Conservation (phyloP, 1,284 basidiomycete genomes). For the Cutaneotrichosporon cyanovorans region DNA sequence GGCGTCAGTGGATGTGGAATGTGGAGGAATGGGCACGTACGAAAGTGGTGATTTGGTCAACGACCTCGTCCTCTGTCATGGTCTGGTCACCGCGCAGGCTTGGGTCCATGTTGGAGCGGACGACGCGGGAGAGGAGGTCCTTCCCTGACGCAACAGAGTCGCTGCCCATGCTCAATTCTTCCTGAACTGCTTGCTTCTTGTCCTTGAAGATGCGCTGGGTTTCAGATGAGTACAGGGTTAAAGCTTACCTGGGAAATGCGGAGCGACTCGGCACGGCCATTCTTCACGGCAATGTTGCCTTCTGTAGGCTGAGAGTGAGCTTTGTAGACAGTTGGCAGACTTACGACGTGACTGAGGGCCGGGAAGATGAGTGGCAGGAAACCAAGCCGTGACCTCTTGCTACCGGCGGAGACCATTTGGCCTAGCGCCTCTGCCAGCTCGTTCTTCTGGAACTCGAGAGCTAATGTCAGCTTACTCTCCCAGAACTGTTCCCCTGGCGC, state of each 20-base stretch:
- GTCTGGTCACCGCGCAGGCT: constrained; percentile 53
- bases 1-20: neutral
- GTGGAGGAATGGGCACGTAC: constrained; percentile 41
- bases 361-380: constrained; percentile 60
- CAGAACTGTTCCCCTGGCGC: neutral
- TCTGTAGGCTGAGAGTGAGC: constrained; percentile 1
- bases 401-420: constrained; percentile 26
- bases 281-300: neutral
- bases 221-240: neutral
- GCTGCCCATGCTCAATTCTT: constrained; percentile 5
- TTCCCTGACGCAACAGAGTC: constrained; percentile 47
- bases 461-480: neutral
- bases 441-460: constrained; percentile 15
- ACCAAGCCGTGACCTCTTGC: constrained; percentile 50
- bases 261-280: neutral
- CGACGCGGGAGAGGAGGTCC: constrained; percentile 9
- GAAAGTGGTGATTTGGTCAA: constrained; percentile 69
- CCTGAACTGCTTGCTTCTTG: neutral
- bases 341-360: constrained; percentile 38
- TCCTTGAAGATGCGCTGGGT: neutral
- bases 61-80: constrained; percentile 59
- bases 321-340: neutral
- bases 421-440: constrained; percentile 32
- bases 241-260: neutral
- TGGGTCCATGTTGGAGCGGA: constrained; percentile 56